Base-by-base conservation (phyloP, 495 filamentous ascomycete species). In the Amorphotheca resinae region DNA sequence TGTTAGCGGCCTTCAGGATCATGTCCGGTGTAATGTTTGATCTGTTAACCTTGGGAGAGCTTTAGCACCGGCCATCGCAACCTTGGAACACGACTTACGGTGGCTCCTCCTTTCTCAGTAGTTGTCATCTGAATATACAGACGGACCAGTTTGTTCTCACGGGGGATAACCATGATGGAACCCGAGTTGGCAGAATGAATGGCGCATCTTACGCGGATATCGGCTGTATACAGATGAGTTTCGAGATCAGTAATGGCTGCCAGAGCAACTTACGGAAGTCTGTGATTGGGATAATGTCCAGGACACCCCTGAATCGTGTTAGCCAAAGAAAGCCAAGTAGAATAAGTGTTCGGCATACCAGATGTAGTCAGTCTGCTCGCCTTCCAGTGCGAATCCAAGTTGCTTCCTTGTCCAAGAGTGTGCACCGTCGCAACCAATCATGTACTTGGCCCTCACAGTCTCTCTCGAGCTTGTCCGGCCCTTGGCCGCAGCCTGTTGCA, bases 401-500 rank as follows among this genome's bases (percentile, higher is more conserved):
- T 70, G 65, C 41, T 65, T 63, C 22, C 79, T 61, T 4, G 76
- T 72, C 60, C 69, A 73, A 6, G 71, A 74, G 42, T 74, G 77
- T 2, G 77, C 78, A 0, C 78, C 78, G 53, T 84, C 80, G 15
- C 72, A 76, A 2, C 78, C 80, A 2, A 82, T 64, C 38, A 84
- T 57, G 52, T 80, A 83, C 47, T 76, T 80, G 7, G 76, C 69
- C 22, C 54, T 64, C 6, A 80, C 56, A 3, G 9, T 37, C 22
- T 44, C 30, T 35, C 3, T 16, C 61, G 46, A 20, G 55, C 56
- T 4, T 41, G 42, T 18, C 48, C 46, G 4, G 57, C 56, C 12
- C 64, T 61, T 16, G 40, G 39, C 41, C 53, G 55, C 22, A 46
- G 47, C 37, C n/a, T n/a, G n/a, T n/a, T n/a, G n/a, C 9, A 68